phyloP scores from a whole-genome alignment of 2,329 filamentous ascomycete genomes.

The Diplodia corticola region DNA sequence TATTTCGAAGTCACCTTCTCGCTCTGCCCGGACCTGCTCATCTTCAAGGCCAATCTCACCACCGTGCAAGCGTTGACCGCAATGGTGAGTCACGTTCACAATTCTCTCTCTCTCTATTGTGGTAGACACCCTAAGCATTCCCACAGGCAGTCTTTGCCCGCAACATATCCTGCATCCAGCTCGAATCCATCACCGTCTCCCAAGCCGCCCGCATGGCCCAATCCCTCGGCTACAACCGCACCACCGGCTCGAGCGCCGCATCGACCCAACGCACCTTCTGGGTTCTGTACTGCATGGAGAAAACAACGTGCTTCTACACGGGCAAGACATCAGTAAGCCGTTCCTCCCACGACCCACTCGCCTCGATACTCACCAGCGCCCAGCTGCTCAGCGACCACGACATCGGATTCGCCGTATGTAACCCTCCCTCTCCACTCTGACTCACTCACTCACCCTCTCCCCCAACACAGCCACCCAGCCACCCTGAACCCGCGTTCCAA shows the following conservation, averaged over 20 bases:
- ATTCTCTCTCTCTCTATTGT: too few relatives aligned
- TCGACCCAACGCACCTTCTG: constrained; percentile 39
- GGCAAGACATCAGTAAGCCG: constrained; percentile 36
- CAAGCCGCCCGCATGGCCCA: constrained; percentile 40
- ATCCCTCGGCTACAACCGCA: constrained; percentile 35
- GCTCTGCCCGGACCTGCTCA: constrained; percentile 38
- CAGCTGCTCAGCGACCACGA: constrained; percentile 42
- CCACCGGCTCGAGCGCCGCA: constrained; percentile 24
- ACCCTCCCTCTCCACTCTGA: neutral
- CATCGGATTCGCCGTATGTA: constrained; percentile 35
- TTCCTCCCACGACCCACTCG: neutral
- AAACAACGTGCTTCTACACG: constrained; percentile 36
- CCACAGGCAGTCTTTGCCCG: constrained; percentile 38
- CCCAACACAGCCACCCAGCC: constrained; percentile 32
- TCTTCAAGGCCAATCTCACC: constrained; percentile 29
- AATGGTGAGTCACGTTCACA: constrained; percentile 22
- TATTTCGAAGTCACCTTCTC: constrained; percentile 43
- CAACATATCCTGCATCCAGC: constrained; percentile 37
- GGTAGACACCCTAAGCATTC: neutral
- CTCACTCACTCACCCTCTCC: neutral
- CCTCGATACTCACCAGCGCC: neutral
- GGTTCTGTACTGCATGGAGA: constrained; percentile 45
- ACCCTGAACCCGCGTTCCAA: constrained; percentile 36
- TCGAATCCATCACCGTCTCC: constrained; percentile 36
- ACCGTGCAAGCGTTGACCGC: constrained; percentile 33